phyloP scores from a whole-genome alignment of 805 yeast genomes.

The Kodamaea kakaduensis region DNA sequence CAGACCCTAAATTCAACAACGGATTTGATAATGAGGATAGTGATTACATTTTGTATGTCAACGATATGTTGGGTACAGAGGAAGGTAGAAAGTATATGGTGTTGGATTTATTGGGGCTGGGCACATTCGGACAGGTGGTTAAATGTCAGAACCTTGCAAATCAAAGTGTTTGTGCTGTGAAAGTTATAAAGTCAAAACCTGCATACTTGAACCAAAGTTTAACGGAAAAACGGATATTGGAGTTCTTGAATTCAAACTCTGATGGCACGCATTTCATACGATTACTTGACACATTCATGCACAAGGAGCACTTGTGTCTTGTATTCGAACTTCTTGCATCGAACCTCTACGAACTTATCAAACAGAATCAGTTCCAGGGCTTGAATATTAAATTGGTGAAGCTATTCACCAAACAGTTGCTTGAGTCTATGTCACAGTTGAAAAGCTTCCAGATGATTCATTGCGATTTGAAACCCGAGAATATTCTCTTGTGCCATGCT shows the following conservation, averaged over 20 bases:
- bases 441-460: conserved; percentile 85
- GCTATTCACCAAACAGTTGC: conserved; percentile 71
- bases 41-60: conserved; percentile 90
- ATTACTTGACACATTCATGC: conserved; percentile 83
- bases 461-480: conserved; percentile 96
- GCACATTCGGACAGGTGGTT: conserved; percentile 97
- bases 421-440: conserved; percentile 75
- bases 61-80: conserved; percentile 84
- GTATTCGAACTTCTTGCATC: conserved; percentile 88
- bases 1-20: conserved; percentile 73
- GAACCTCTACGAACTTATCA: conserved; percentile 83
- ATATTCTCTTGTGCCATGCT: conserved; percentile 72
- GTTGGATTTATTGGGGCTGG: conserved; percentile 87
- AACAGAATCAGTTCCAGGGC: conserved; percentile 93
- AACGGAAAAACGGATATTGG: conserved; percentile 84
- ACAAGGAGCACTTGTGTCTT: conserved; percentile 86
- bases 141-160: conserved; percentile 80
- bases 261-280: conserved; percentile 74
- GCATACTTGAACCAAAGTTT: conserved; percentile 88
- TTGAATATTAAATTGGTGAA: conserved; percentile 74
- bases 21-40: conserved; percentile 86
- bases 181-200: conserved; percentile 87
- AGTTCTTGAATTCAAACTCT: conserved; percentile 62
- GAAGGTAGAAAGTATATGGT: conserved; percentile 86
- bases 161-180: conserved; percentile 89